Evolutionary conservation across 768 basidiomycete species (phyloP).

Genomic region (Suillus brevipes): DNA sequence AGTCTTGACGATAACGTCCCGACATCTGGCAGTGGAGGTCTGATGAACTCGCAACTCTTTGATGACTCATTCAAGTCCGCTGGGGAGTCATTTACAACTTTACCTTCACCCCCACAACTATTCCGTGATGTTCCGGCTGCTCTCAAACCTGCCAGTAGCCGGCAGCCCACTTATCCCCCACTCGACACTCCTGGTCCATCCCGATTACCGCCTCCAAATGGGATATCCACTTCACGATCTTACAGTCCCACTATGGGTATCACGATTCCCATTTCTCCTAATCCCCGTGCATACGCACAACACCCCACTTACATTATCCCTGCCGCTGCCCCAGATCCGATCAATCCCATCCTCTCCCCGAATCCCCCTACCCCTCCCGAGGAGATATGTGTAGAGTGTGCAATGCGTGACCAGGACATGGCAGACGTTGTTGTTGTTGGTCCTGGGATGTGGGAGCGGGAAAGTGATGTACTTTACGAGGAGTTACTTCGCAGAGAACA

Average conservation of each 20-base stretch:
- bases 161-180: conserved; percentile 46
- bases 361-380: conserved; percentile 56
- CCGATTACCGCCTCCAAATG: conserved; percentile 49
- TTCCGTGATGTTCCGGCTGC: conserved; percentile 30
- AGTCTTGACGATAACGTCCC: conserved; percentile 46
- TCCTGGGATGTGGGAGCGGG: conserved; percentile 88
- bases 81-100: conserved; percentile 26
- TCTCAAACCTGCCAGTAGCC: conserved; percentile 42
- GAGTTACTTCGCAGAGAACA: conserved; percentile 74
- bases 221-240: conserved; percentile 56
- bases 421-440: conserved; percentile 89
- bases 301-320: conserved; percentile 79
- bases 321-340: conserved; percentile 48
- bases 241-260: conserved; percentile 43
- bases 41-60: conserved; percentile 28
- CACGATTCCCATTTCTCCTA: conserved; percentile 64
- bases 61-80: conserved; percentile 34
- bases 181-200: conserved; percentile 35
- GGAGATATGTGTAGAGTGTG: conserved; percentile 94
- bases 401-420: conserved; percentile 99
- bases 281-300: conserved; percentile 65
- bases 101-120: conserved; percentile 22
- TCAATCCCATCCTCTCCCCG: conserved; percentile 63
- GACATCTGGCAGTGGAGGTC: conserved; percentile 19
- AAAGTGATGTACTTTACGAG: conserved; percentile 79